Conservation (phyloP, 805 yeast species). For the Cyberlindnera xishuangbannaensis region DNA sequence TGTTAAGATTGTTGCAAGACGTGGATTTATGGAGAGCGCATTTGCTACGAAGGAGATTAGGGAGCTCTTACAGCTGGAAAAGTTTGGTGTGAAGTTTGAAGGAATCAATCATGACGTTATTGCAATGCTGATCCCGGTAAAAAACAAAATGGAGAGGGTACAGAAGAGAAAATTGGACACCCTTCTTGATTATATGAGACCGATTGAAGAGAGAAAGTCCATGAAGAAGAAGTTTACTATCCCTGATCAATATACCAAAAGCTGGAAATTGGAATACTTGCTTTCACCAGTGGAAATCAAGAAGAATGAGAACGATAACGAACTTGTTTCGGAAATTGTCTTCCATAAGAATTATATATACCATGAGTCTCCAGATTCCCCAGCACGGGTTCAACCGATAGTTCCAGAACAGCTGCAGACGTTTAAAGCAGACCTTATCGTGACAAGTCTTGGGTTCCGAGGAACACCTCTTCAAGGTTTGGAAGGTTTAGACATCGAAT, state of each 20-base stretch:
- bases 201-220: slow-evolving; percentile 23
- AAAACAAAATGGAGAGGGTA: slow-evolving; percentile 48
- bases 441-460: slow-evolving; percentile 79
- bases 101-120: slow-evolving; percentile 39
- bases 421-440: slow-evolving; percentile 56
- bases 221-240: slow-evolving; percentile 17
- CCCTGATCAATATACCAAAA: slow-evolving; percentile 12
- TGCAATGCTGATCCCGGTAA: slow-evolving; percentile 42
- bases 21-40: slow-evolving; percentile 82
- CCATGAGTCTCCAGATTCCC: slow-evolving; percentile 28
- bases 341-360: slow-evolving; percentile 44
- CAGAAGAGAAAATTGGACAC: slow-evolving; percentile 61
- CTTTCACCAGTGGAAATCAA: slow-evolving; percentile 54
- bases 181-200: slow-evolving; percentile 44
- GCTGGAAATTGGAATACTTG: slow-evolving; percentile 69
- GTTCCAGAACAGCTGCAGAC: slow-evolving; percentile 19
- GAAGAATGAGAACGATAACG: slow-evolving; percentile 28
- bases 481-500: slow-evolving; percentile 42
- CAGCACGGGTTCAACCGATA: slow-evolving; percentile 23
- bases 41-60: slow-evolving; percentile 90
- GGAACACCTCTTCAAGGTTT: slow-evolving; percentile 56
- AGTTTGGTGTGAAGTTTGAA: slow-evolving; percentile 40
- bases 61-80: slow-evolving; percentile 63
- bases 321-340: slow-evolving; percentile 33
- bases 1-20: slow-evolving; percentile 74